Conservation (phyloP, 164 flowering plant genomes). For the Chimonanthus praecox region DNA sequence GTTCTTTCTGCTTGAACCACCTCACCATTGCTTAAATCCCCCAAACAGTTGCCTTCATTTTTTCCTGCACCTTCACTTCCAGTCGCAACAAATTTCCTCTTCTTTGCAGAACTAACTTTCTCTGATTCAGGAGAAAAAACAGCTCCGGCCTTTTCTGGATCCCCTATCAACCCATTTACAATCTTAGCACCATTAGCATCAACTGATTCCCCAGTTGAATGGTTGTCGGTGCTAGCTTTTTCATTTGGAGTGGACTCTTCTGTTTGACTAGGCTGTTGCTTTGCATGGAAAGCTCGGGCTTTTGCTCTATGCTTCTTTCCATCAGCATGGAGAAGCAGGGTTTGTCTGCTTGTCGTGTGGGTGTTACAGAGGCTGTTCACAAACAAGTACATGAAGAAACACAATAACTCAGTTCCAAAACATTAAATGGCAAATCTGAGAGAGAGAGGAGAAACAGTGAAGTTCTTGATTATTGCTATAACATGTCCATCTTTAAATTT, state of each 20-base stretch:
- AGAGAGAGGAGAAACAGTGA: not conserved
- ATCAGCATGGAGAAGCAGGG: conserved; percentile 85
- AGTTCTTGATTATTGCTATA: not conserved
- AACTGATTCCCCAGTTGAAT: conserved; percentile 18
- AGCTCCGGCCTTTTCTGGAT: conserved; percentile 16
- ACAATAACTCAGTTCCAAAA: not conserved
- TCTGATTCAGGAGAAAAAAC: conserved; percentile 17
- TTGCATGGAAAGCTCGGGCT: conserved; percentile 76
- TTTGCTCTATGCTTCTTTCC: conserved; percentile 92
- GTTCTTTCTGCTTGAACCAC: conserved; percentile 36
- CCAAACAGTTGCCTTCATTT: conserved; percentile 11
- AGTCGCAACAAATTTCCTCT: conserved; percentile 46
- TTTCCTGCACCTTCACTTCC: conserved; percentile 18
- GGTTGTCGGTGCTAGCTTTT: conserved; percentile 19
- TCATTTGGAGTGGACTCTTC: conserved; percentile 33
- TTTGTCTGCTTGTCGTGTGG: conserved; percentile 72
- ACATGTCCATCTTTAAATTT: not conserved
- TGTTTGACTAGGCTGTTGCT: conserved; percentile 43
- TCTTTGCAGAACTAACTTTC: conserved; percentile 42
- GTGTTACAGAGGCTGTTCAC: conserved; percentile 80
- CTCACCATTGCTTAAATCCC: conserved; percentile 40
- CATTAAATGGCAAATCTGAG: not conserved
- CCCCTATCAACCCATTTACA: conserved; percentile 23
- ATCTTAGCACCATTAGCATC: conserved; percentile 8
- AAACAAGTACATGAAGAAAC: not conserved